Evolutionary conservation across 129 eudicot genomes (phyloP).

Genomic region (Heracleum sosnowskyi): DNA sequence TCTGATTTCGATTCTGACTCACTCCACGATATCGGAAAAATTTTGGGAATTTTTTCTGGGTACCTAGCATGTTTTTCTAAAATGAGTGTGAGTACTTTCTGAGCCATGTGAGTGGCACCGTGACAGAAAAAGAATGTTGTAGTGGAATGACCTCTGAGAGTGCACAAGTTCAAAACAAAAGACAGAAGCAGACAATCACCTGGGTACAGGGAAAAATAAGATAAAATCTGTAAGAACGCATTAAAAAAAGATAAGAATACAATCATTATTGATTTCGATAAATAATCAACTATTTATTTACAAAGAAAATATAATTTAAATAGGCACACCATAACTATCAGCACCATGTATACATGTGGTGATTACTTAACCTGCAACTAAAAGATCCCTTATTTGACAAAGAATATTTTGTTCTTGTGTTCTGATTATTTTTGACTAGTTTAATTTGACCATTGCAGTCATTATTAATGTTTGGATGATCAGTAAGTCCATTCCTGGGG

Average conservation of each 20-base stretch:
- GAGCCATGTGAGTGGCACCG: neutral
- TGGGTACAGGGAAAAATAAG: neutral
- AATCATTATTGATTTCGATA: neutral
- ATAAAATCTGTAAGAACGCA: neutral
- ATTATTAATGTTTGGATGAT: constrained; percentile 4
- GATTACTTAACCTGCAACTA: neutral
- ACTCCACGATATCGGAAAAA: too few species aligned
- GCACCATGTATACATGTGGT: neutral
- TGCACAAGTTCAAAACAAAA: too few species aligned
- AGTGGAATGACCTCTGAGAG: neutral
- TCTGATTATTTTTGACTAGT: neutral
- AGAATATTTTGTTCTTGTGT: neutral
- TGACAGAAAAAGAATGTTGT: neutral
- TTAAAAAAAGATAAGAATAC: neutral
- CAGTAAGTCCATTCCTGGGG: constrained; percentile 62
- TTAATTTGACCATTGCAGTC: neutral
- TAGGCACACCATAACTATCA: neutral
- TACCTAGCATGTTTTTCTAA: too few species aligned
- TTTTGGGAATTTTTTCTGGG: too few species aligned
- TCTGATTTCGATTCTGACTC: too few species aligned
- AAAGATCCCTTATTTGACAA: constrained; percentile 1
- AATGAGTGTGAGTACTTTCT: too few species aligned
- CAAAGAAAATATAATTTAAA: neutral
- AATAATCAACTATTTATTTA: neutral
- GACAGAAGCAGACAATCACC: too few species aligned